These are phyloP conservation scores for Beauveria sp. DNA, from an alignment of 2,329 filamentous ascomycete genomes.

Conservation along the genomic window DNA sequence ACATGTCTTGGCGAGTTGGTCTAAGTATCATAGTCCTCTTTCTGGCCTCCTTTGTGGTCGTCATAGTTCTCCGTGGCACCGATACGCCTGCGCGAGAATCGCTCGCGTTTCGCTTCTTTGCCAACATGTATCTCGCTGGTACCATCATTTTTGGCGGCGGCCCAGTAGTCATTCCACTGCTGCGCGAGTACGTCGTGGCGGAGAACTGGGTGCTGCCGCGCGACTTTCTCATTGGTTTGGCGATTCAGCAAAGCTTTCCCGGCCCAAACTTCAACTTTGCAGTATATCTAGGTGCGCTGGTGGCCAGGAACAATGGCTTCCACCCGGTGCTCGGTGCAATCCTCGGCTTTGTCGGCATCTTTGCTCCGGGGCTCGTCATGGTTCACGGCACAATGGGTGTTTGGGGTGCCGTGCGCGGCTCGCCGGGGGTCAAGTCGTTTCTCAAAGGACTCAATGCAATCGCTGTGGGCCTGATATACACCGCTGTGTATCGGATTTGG, in stretches of 20 bases:
- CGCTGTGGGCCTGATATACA: conserved; percentile 55
- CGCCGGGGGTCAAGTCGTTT: conserved; percentile 38
- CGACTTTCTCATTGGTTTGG: conserved; percentile 66
- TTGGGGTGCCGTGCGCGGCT: conserved; percentile 43
- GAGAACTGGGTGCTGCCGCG: conserved; percentile 63
- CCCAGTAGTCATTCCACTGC: conserved; percentile 56
- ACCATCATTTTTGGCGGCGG: conserved; percentile 61
- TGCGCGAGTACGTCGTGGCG: conserved; percentile 55
- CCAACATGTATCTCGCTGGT: conserved; percentile 66
- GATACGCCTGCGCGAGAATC: conserved; percentile 26
- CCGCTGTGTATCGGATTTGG: conserved; percentile 56
- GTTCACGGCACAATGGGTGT: conserved; percentile 46
- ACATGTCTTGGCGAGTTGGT: conserved; percentile 39
- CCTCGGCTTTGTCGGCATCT: conserved; percentile 46
- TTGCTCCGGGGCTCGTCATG: conserved; percentile 40
- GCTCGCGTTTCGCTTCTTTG: conserved; percentile 53
- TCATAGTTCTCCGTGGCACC: conserved; percentile 45
- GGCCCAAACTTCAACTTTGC: conserved; percentile 43
- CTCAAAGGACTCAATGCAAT: conserved; percentile 51
- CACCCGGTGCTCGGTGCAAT: conserved; percentile 38
- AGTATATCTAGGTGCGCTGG: conserved; percentile 47
- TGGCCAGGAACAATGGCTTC: conserved; percentile 32
- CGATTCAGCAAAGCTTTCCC: conserved; percentile 63
- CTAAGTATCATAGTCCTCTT: conserved; percentile 38
- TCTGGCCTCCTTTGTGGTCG: conserved; percentile 45